Evolutionary conservation across 164 flowering plant species (phyloP), one percentile per base, ranked within the genome.

Genomic region (Magnolia sinica): DNA sequence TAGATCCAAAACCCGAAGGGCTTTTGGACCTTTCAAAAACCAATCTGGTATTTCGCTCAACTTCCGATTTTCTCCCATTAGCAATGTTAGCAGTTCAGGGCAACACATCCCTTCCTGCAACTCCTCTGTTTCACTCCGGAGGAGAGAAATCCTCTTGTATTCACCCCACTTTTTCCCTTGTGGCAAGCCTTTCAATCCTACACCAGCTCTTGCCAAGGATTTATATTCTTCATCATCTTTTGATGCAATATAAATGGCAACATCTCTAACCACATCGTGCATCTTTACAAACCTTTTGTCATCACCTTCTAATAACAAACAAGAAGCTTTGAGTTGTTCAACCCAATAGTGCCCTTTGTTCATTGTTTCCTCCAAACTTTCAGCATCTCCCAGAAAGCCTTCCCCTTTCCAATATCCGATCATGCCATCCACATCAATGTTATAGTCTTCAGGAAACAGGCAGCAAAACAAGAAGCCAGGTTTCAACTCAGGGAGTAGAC

Each of bases 381-480:
- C 58, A n/a, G 8, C 50, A 6, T 24, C 51, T 1, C 20, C 4
- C 58, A 58, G 58, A 2, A 78, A 18, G 0, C 80, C 50, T 22
- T 66, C 71, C 11, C 72, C 76, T 1, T 66, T 50, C 8, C 72
- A 75, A 37, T 73, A 73, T 7, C 13, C 37, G 16, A 68, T 64
- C n/a, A 73, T 13, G 1, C 11, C 4, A 29, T 73, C 51, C 58
- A 73, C 6, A 7, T 18, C 20, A 50, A 76, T 68, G 0, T 50
- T 13, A 19, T 76, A 37, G n/a, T 80, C 65, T 50, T 73, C 79
- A n/a, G 75, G 79, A 59, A 76, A 76, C 27, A 82, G 37, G 27
- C 75, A 79, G 73, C 81, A 82, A 4, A 76, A 74, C 63, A 82
- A 52, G 72, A 82, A 76, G 49, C 55, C 70, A 5, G 49, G 8